phyloP scores from a whole-genome alignment of 208 protist species.

The Angomonas deanei region DNA sequence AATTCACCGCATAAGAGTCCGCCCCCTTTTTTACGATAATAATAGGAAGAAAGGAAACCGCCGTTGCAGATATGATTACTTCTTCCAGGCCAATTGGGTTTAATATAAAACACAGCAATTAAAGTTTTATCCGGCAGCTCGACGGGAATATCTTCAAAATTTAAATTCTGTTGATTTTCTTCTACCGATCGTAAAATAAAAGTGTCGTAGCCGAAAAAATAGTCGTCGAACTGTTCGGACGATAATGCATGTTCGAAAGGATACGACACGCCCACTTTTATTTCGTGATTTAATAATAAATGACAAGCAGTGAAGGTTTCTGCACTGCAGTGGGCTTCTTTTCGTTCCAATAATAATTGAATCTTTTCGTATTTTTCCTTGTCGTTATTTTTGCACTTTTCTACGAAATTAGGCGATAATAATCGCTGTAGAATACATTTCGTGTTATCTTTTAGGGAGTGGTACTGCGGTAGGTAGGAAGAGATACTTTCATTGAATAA shows the following conservation, averaged over 20 bases:
- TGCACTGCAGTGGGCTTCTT: background rate
- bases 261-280: constrained; percentile 11
- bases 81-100: constrained; percentile 26
- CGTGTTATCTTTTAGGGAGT: constrained; percentile 4
- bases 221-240: constrained; percentile 9
- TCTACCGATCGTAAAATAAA: constrained; percentile 10
- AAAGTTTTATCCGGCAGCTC: constrained; percentile 5
- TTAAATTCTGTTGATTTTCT: background rate
- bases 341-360: background rate
- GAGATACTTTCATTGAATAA: constrained; percentile 1
- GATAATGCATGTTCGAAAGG: constrained; percentile 16
- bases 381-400: background rate
- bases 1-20: constrained; percentile 13
- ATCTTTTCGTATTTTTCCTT: background rate
- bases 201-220: constrained; percentile 19
- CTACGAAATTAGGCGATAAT: background rate
- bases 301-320: constrained; percentile 2
- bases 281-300: constrained; percentile 15
- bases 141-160: background rate
- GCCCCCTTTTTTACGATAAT: constrained; percentile 7
- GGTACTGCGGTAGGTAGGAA: constrained; percentile 6
- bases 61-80: constrained; percentile 22
- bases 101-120: constrained; percentile 19
- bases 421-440: constrained; percentile 10
- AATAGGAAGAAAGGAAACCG: constrained; percentile 13